These are phyloP conservation scores for Colletotrichum musicola DNA, from an alignment of 2,329 filamentous ascomycete species.

Conservation along the genomic window DNA sequence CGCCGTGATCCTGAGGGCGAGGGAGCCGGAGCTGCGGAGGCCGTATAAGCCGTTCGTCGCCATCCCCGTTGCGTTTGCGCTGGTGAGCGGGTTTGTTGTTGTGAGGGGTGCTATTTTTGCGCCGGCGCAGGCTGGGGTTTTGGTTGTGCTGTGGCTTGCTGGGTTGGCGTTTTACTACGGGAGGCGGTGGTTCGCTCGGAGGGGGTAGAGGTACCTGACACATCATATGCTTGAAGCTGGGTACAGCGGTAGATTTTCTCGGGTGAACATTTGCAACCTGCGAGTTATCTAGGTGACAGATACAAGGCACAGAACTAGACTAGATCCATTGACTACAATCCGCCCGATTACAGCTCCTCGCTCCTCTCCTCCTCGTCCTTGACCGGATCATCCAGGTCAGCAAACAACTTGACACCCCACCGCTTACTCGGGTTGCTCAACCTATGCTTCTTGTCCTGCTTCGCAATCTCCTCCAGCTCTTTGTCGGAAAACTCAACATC, in stretches of 20 bases:
- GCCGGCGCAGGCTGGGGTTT: conserved; percentile 63
- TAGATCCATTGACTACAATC: background rate
- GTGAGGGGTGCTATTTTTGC: conserved; percentile 70
- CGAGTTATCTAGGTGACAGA: background rate
- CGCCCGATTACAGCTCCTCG: conserved; percentile 20
- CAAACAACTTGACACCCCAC: conserved; percentile 56
- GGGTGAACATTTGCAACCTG: background rate
- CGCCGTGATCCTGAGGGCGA: conserved; percentile 66
- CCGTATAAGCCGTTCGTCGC: conserved; percentile 68
- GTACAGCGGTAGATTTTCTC: background rate
- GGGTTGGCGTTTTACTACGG: conserved; percentile 59
- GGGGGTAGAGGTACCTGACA: background rate
- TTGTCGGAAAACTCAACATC: conserved; percentile 50
- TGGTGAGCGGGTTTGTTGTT: conserved; percentile 72
- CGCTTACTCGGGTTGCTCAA: conserved; percentile 52
- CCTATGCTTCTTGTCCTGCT: conserved; percentile 45
- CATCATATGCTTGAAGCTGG: too few species aligned
- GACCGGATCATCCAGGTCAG: conserved; percentile 53
- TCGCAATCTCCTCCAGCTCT: conserved; percentile 51
- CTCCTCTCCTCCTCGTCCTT: conserved; percentile 34
- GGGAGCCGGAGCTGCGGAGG: conserved; percentile 65
- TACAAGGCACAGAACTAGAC: background rate
- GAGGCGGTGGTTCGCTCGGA: conserved; percentile 16
- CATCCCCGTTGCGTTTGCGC: conserved; percentile 64
- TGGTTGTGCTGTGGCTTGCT: conserved; percentile 64